Percentiles rank a stretch among this genome's conserved stretches.
Evolutionary conservation across 2,329 filamentous ascomycete species (phyloP).

Genomic region (Cladophialophora yegresii): DNA sequence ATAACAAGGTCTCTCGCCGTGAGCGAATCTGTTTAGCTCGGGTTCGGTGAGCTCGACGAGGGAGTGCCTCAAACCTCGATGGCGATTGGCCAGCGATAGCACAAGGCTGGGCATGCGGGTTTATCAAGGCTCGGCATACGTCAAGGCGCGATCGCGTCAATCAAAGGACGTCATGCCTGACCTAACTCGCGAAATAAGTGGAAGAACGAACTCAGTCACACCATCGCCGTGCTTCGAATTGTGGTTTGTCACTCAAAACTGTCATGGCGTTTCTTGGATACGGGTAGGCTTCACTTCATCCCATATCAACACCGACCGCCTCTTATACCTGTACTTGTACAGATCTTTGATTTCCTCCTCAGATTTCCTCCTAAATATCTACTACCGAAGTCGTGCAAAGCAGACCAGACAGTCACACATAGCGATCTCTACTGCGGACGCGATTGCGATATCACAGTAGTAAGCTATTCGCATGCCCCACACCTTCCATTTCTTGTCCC

Average conservation of each 20-base stretch:
- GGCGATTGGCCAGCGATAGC: constrained; percentile 23
- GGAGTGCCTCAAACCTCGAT: not conserved
- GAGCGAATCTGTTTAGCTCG: not conserved
- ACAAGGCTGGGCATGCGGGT: constrained; percentile 18
- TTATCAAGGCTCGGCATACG: constrained; percentile 15
- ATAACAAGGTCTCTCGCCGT: not conserved
- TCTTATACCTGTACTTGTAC: not conserved
- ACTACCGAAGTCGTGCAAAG: not conserved
- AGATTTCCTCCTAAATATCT: not conserved
- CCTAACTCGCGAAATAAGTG: not conserved
- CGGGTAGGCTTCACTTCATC: not conserved
- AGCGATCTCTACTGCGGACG: not conserved
- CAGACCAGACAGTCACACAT: not conserved
- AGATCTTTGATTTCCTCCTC: not conserved
- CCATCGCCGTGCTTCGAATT: constrained; percentile 16
- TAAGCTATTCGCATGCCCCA: not conserved
- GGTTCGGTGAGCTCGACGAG: not conserved
- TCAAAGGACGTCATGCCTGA: constrained; percentile 12
- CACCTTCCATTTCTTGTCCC: not conserved
- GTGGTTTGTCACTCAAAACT: constrained; percentile 19
- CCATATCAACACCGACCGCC: constrained; percentile 6
- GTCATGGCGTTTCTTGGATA: constrained; percentile 19
- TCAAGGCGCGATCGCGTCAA: constrained; percentile 6
- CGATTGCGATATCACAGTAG: not conserved
- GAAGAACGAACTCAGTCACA: constrained; percentile 5